Base-by-base conservation (phyloP, 192 early-diverging fungal genomes). In the Chytriomyces sp. region DNA sequence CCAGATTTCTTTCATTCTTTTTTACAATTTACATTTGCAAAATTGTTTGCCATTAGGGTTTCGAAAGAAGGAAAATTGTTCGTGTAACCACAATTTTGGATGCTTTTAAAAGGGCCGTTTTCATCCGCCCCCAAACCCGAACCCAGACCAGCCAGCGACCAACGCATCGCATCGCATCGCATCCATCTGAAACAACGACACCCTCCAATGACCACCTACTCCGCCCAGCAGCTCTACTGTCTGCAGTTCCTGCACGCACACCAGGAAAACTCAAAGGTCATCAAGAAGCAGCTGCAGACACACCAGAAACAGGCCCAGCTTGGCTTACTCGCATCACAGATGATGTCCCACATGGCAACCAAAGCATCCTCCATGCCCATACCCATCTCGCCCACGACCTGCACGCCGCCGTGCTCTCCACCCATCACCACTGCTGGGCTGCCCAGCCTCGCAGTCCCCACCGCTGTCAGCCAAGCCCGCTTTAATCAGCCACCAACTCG, bases 221-320 rank as follows among this genome's bases (percentile, higher is more conserved):
- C 53, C 20, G 20, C 53, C 53, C 53, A 57, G 53, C 53, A 57
- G 53, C 53, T n/a, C 13, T 57, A 57, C 53, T 13, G 16, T 5
- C 53, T 57, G 16, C 20, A 13, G 3, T 57, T 57, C 53, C 53
- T 57, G 16, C 13, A 57, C 16, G 53, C 53, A n/a, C 53, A 57
- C 53, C 53, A 57, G 53, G 3, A 57, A 57, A n/a, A 13, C 16
- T 57, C 53, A n/a, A 13, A 20, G 13, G 16, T 3, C 16, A 1
- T n/a, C 16, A 13, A 20, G 53, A 57, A 57, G 53, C 53, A 57
- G 53, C 63, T 64, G 16, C 28, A 35, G 11, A 11, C 26, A 28
- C 20, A 68, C 26, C 69, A 70, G 49, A 70, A 70, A 26, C 69
- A 70, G 13, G 23, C 69, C 8, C 69, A 70, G 44, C 20, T 70